Evolutionary conservation across 371 early-diverging fungal species (phyloP), one percentile per base, ranked within the genome.

Genomic region (Amoeboaphelidium protococcarum): DNA sequence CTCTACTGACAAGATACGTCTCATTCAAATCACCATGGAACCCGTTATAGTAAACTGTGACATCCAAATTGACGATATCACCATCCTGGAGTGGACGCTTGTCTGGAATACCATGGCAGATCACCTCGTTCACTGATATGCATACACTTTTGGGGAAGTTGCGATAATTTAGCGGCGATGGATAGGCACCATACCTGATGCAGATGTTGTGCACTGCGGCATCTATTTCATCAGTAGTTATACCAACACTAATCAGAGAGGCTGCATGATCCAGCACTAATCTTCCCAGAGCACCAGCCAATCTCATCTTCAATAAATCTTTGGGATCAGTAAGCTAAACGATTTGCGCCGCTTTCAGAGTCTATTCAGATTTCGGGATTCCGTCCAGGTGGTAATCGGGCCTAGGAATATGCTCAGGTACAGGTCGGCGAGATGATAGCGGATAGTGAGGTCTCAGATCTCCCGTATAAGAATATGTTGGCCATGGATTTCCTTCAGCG

Each of bases 91-190:
- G 59, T 49, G 64, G 68, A 48, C 87, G 80, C 47, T 68, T 55
- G 61, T 91, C 91, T 1, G 91, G 92, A 48, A 91, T 83, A 44
- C 91, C 87, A 54, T 80, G 82, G 27, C 81, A 81, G 53, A 85
- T 80, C 13, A 87, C 73, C 49, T 74, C 70, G 54, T 72, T 72
- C 44, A 75, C 71, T 59, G 76, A 77, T 52, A 83, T 89, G 71
- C 91, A 90, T 55, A 78, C 72, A 13, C 87, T 79, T 54, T 82
- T 82, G 16, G 90, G 89, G 57, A 86, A 90, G 20, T 75, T 68
- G 58, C 78, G 69, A 66, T 91, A 90, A 68, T 90, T 89, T 48
- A 91, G 63, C 25, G 91, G 86, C 0, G 90, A 90, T 25, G 95
- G 95, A 58, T 95, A 95, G 3, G 74, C 73, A 26, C 73, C 69